Evolutionary conservation across 805 yeast genomes (phyloP).

Genomic region (Kazachstania africana): DNA sequence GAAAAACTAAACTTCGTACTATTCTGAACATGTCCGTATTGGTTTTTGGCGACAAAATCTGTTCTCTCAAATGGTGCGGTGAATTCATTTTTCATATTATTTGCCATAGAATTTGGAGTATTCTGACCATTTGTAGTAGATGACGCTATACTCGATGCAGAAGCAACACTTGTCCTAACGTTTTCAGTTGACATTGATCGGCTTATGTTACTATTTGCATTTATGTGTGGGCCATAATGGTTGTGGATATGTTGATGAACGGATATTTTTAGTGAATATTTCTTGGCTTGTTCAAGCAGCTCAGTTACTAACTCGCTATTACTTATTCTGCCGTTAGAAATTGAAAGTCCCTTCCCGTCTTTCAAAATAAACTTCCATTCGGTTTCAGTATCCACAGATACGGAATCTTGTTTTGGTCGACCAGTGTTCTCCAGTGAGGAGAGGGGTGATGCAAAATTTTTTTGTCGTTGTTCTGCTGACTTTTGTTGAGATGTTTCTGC

Average conservation of each 20-base stretch:
- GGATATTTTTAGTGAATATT: constrained; percentile 45
- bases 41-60: too few species aligned
- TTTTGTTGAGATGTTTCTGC: neutral
- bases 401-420: neutral
- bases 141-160: neutral
- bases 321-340: constrained; percentile 40
- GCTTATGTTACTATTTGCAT: constrained; percentile 1
- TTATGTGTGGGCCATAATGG: constrained; percentile 35
- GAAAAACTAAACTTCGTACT: too few species aligned
- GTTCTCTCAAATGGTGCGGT: too few species aligned
- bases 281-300: constrained; percentile 49
- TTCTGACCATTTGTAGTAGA: neutral
- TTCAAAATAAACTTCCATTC: constrained; percentile 56
- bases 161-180: neutral
- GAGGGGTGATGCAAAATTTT: too few species aligned
- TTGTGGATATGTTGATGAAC: constrained; percentile 83
- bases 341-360: constrained; percentile 34
- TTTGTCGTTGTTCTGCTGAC: neutral
- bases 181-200: neutral
- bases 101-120: too few species aligned
- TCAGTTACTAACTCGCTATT: constrained; percentile 44
- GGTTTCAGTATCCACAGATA: constrained; percentile 19
- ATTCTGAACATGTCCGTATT: too few species aligned
- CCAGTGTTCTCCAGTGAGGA: neutral
- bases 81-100: too few species aligned